Evolutionary conservation across 345 rosid species (phyloP), one percentile per base, ranked within the genome.

Genomic region (Dipteronia dyeriana): DNA sequence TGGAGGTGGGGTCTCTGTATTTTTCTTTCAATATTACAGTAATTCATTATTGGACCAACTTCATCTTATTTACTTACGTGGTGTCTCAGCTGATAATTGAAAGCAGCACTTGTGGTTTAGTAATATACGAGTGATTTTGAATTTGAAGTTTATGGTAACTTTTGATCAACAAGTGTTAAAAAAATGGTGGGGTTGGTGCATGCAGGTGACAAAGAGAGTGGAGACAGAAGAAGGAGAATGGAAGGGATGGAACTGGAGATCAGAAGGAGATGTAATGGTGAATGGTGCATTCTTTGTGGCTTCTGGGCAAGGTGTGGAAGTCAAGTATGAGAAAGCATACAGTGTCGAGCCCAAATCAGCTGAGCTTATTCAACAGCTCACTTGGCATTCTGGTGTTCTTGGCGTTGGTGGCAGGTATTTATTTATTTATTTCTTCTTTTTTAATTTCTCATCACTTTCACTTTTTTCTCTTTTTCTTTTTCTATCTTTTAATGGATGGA

Each of bases 181-280:
- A 34, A 34, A 34, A 41, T 41, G 1, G 7, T n/a, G 2, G 25
- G 17, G n/a, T 60, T 7, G 65, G 62, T 25, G 82, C 85, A 95
- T 25, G 82, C 85, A 95, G 98, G 99, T 95, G 19, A 95, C 99
- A 0, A 96, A 96, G 81, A 79, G 99, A 77, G 92, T 96, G 70
- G 97, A 96, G 23, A 91, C 99, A 8, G 85, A 65, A 1, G 93
- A 89, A 2, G 91, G 84, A 0, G 79, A 90, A 0, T 96, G 99
- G 99, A 92, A 66, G 60, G 91, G 75, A 7, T 96, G 99, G 99
- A 92, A 93, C 43, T 95, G 99, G 99, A 87, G 97, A 82, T 95
- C 99, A 2, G 98, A 93, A 61, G 98, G 98, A 38, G 99, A 96
- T 73, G 57, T 89, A 16, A 0, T 96, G 94, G 99, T 91, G 19